Evolutionary conservation across 1,284 basidiomycete species (phyloP).

Genomic region (Vanrija sp.): DNA sequence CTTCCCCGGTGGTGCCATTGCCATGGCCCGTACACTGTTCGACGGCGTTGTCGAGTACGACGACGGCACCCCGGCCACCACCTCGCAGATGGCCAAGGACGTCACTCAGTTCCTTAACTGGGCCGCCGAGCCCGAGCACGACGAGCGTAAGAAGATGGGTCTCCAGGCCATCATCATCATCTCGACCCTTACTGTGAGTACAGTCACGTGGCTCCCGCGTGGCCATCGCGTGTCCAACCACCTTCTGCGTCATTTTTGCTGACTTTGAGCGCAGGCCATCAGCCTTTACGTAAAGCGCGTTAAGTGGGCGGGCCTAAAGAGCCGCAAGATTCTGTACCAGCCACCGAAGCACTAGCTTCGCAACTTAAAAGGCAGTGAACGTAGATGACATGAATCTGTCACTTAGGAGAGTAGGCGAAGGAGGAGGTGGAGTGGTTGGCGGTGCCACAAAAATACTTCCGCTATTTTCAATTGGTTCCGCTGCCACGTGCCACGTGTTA

Average conservation of each 20-base stretch:
- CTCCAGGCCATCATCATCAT: slow-evolving; percentile 83
- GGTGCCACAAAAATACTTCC: too few species aligned
- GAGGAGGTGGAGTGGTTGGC: neutral
- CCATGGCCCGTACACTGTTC: slow-evolving; percentile 95
- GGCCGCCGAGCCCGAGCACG: slow-evolving; percentile 96
- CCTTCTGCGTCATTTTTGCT: too few species aligned
- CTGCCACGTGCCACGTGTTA: too few species aligned
- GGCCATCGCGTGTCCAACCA: too few species aligned
- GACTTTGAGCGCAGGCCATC: neutral
- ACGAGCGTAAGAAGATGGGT: slow-evolving; percentile 94
- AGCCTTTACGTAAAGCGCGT: slow-evolving; percentile 76
- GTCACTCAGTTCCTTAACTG: slow-evolving; percentile 91
- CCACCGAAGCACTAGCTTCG: slow-evolving; percentile 25
- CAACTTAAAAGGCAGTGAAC: neutral
- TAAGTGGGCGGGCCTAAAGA: slow-evolving; percentile 91
- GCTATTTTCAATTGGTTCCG: too few species aligned
- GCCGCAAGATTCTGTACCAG: slow-evolving; percentile 72
- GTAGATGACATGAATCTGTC: neutral
- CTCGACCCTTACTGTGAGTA: slow-evolving; percentile 61
- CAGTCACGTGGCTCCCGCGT: too few species aligned
- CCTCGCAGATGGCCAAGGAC: slow-evolving; percentile 99
- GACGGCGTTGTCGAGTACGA: slow-evolving; percentile 94
- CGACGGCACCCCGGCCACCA: slow-evolving; percentile 94
- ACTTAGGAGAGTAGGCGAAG: too few species aligned
- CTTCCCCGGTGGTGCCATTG: slow-evolving; percentile 96